A percentile compares a stretch with the other conserved stretches of the same genome.
phyloP scores from a whole-genome alignment of 305 asterid genomes.

The Solanum chacoense region DNA sequence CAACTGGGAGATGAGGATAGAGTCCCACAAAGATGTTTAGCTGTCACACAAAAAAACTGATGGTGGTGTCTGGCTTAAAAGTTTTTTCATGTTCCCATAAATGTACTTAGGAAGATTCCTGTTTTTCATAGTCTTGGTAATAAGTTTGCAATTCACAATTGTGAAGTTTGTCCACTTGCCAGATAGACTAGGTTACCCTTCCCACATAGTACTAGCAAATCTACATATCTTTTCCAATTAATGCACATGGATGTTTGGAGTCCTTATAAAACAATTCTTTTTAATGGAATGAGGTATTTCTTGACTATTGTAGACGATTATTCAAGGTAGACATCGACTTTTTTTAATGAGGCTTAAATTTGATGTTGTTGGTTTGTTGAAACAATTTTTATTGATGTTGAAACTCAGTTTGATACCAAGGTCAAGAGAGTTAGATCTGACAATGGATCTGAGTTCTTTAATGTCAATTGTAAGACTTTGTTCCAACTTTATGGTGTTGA shows the following conservation, averaged over 20 bases:
- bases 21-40: no score
- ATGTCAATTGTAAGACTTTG: not conserved
- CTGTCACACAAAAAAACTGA: not conserved
- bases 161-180: not conserved
- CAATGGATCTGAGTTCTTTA: not conserved
- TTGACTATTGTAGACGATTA: no score
- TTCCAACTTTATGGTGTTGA: not conserved
- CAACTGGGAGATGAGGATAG: no score
- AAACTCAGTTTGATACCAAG: not conserved
- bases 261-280: not conserved
- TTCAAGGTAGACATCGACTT: not conserved
- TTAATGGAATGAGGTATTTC: no score
- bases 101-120: not conserved
- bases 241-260: not conserved
- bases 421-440: not conserved
- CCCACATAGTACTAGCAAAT: no score
- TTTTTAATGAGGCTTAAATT: not conserved
- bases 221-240: not conserved
- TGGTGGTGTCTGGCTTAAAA: not conserved
- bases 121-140: not conserved
- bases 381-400: not conserved
- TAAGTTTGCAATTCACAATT: not conserved
- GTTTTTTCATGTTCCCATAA: not conserved
- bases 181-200: no score
- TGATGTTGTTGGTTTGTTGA: not conserved